Evolutionary conservation across 179 eudicot genomes (phyloP).

Genomic region (Drosera spatulata): DNA sequence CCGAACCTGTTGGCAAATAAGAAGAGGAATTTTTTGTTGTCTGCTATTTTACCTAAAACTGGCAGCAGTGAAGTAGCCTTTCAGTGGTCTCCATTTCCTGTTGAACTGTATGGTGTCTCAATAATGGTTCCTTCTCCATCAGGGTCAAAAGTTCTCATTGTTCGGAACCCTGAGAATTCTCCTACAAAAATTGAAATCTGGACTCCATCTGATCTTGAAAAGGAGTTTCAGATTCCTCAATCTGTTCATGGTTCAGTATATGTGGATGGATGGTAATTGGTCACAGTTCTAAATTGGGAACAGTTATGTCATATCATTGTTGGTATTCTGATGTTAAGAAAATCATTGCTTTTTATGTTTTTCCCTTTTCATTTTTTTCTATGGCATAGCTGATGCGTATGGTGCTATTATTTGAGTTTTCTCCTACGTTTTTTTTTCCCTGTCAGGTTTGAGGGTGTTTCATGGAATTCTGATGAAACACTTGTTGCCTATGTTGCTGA

Average conservation of each 20-base stretch:
- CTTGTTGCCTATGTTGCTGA: constrained; percentile 91
- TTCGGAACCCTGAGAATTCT: constrained; percentile 74
- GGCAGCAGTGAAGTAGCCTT: constrained; percentile 27
- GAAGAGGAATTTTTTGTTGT: constrained; percentile 45
- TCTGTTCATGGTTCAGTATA: constrained; percentile 80
- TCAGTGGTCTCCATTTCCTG: constrained; percentile 82
- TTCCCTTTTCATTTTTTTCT: too few species aligned
- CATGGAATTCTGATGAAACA: constrained; percentile 90
- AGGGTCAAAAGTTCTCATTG: constrained; percentile 77
- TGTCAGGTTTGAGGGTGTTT: constrained; percentile 87
- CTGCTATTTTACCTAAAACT: constrained; percentile 43
- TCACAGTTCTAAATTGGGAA: neutral
- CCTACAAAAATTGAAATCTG: constrained; percentile 77
- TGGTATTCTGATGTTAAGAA: neutral
- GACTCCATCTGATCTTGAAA: constrained; percentile 59
- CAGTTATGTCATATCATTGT: neutral
- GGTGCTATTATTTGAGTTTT: neutral
- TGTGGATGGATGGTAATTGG: constrained; percentile 76
- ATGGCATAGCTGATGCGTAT: too few species aligned
- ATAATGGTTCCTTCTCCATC: constrained; percentile 78
- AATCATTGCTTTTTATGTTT: too few species aligned
- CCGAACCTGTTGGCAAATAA: constrained; percentile 76
- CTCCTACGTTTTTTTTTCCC: constrained; percentile 1
- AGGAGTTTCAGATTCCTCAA: constrained; percentile 67
- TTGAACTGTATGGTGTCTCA: constrained; percentile 69